Evolutionary conservation across 2,329 filamentous ascomycete genomes (phyloP).

Genomic region (Emergomyces pasteurianus): DNA sequence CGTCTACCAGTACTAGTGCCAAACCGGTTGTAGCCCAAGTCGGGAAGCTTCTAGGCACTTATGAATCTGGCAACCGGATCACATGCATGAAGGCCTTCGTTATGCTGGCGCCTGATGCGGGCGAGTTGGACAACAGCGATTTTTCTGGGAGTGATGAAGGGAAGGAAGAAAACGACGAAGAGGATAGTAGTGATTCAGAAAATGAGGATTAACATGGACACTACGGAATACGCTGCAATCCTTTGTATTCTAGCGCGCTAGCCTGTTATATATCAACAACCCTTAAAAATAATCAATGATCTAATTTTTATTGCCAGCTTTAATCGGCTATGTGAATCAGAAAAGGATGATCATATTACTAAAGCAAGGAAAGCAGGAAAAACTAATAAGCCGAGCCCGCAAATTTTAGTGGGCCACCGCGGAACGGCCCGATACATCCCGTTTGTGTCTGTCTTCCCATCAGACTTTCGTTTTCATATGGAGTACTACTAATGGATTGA

Average conservation of each 20-base stretch:
- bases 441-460: no score
- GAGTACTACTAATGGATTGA: no score
- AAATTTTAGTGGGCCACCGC: no score
- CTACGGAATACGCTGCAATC: no score
- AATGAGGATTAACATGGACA: not conserved
- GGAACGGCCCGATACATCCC: no score
- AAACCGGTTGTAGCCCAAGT: constrained; percentile 30
- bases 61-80: constrained; percentile 77
- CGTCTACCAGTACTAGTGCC: constrained; percentile 7
- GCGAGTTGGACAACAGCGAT: constrained; percentile 42
- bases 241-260: no score
- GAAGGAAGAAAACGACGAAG: constrained; percentile 13
- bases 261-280: not conserved
- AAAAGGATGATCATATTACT: no score
- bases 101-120: constrained; percentile 52
- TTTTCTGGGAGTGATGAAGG: constrained; percentile 18
- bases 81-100: constrained; percentile 79
- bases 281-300: not conserved
- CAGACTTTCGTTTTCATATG: no score
- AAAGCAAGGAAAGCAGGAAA: no score
- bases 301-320: not conserved
- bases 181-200: not conserved
- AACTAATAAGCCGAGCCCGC: no score
- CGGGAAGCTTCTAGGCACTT: constrained; percentile 60
- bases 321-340: no score